Evolutionary conservation across 2,329 filamentous ascomycete species (phyloP).

Genomic region (Sporothrix brunneoviolacea): DNA sequence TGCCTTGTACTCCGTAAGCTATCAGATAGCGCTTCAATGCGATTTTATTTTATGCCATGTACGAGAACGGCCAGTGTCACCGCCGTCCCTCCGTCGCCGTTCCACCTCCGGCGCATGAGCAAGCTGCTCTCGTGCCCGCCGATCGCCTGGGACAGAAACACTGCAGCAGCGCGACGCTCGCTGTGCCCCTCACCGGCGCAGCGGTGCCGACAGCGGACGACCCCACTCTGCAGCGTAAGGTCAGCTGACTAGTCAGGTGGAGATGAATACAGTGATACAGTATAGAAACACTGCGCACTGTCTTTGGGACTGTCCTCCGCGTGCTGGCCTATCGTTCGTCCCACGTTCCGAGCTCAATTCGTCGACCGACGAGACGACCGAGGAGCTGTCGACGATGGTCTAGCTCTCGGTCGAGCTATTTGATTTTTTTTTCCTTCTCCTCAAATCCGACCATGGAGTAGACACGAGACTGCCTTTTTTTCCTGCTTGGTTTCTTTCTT

Average conservation of each 20-base stretch:
- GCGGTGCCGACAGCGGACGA: neutral
- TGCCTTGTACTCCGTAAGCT: neutral
- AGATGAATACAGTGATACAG: neutral
- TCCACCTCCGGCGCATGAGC: too few species aligned
- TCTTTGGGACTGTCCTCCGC: neutral
- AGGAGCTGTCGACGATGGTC: neutral
- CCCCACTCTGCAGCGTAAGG: too few species aligned
- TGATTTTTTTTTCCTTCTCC: neutral
- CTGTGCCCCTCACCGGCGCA: neutral
- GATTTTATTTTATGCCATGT: neutral
- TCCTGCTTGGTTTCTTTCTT: too few species aligned
- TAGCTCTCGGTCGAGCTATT: neutral
- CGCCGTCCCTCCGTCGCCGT: too few species aligned
- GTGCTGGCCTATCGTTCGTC: slow-evolving; percentile 2
- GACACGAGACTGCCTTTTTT: too few species aligned
- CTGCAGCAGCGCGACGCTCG: neutral
- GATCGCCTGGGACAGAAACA: too few species aligned
- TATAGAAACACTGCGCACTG: neutral
- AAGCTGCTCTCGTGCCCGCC: too few species aligned
- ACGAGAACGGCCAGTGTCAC: too few species aligned
- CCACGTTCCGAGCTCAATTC: slow-evolving; percentile 7
- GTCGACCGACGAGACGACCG: neutral
- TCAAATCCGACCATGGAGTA: too few species aligned
- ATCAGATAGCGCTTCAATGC: slow-evolving; percentile 3
- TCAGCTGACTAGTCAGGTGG: too few species aligned